Evolutionary conservation across 164 flowering plant genomes (phyloP), one percentile per base, ranked within the genome.

Genomic region (Stephania japonica): DNA sequence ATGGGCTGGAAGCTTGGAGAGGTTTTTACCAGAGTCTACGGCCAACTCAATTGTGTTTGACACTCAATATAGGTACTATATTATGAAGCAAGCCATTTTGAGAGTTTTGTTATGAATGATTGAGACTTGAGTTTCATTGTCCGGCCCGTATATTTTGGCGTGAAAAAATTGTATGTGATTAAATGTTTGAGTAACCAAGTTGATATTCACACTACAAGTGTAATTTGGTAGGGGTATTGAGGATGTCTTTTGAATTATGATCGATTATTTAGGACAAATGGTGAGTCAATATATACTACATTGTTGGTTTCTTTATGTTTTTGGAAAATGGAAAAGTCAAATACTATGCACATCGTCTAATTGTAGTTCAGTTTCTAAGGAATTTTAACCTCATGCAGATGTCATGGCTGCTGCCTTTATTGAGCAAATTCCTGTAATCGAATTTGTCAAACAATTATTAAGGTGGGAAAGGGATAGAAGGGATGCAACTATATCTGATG

Each of bases 321-420:
- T 18, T 56, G 63, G n/a, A n/a, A 56, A 56, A 18, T 56, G 63
- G 23, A 2, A 14, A 56, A 56, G 63, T 14, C n/a, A 56, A 56
- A 19, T 56, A 32, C 63, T 16, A 1, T 56, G 18, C 1, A 10
- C 21, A 18, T 56, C 18, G 8, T 16, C 18, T 56, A 56, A 56
- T 10, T 56, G 16, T 18, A 56, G 21, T 56, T 14, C 23, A 16
- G 21, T 42, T 62, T 42, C 56, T 71, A 43, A 71, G 32, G 12
- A 24, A 5, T 41, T 70, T 42, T 12, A 32, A 1, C 16, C 43
- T 72, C 26, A 3, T 81, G 79, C 84, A 90, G 92, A 90, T 77
- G 87, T 90, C 91, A 86, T 92, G 13, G 92, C 97, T 6, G 91
- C 95, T 68, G 98, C 97, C 49, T 94, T 91, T 78, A 91, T 94